Percentiles rank a stretch among this genome's conserved stretches.
These are phyloP conservation scores for Pleurotus giganteus DNA, from an alignment of 768 basidiomycete species.

Conservation along the genomic window DNA sequence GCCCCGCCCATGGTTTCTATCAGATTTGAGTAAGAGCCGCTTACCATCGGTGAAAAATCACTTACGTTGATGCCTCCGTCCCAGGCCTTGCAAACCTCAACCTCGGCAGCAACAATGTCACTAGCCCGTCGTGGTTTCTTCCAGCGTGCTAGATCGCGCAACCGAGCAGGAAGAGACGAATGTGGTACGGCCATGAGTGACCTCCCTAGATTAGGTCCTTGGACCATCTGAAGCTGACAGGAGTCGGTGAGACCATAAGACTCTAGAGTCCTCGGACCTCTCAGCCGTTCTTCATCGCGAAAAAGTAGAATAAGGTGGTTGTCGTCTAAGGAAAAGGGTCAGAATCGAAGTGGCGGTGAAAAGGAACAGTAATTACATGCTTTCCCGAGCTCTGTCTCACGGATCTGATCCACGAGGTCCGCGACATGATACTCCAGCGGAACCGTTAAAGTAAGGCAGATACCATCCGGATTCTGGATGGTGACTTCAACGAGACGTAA, in stretches of 20 bases:
- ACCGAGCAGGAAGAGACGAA: background rate
- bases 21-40: background rate
- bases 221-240: background rate
- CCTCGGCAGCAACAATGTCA: background rate
- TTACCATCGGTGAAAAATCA: background rate
- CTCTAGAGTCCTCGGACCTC: background rate
- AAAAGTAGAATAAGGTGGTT: background rate
- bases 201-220: background rate
- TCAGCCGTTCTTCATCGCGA: background rate
- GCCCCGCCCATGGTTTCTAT: background rate
- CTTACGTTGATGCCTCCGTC: background rate
- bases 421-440: background rate
- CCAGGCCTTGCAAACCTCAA: background rate
- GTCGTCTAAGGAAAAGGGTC: background rate
- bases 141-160: background rate
- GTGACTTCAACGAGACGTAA: background rate
- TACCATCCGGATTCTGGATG: background rate
- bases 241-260: background rate
- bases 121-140: background rate
- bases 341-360: background rate
- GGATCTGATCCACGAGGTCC: background rate
- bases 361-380: background rate
- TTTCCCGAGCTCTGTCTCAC: background rate
- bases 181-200: background rate
- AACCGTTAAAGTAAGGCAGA: background rate